Base-by-base conservation (phyloP, 2,329 filamentous ascomycete genomes). In the Aureobasidium sp. region DNA sequence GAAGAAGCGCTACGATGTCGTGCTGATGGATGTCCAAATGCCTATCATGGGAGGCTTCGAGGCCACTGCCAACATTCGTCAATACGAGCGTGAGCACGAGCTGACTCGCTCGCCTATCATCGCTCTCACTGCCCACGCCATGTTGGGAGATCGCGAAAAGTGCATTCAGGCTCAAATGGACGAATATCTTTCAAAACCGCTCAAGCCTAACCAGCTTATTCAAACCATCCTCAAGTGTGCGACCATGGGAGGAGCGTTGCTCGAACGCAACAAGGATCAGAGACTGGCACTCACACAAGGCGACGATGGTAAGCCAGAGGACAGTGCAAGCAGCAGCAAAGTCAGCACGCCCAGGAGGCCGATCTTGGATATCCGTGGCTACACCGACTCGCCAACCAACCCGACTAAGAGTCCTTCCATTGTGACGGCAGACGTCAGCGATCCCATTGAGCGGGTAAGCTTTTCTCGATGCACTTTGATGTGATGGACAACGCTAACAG, bases 21-120 rank as follows among this genome's bases (percentile, higher is more conserved):
- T 99, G 66, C 82, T 99, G 53, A 99, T 99, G 94, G 94, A 99
- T 72, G 94, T 99, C 20, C 94, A 97, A 74, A 99, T 99, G 94
- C 94, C 94, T n/a, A 89, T 97, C 70, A 97, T 97, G 92, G 94
- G 94, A 72, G 94, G 94, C 48, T 97, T 99, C 72, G 94, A 99
- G 77, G 92, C 94, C 15, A 99, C 94, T 5, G 90, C 87, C 68
- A 96, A 96, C 79, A 99, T 99, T 68, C 86, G 94, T 70, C 92
- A 97, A 74, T 97, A 93, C 74, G 94, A 99, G 75, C 86, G 88
- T 64, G 89, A 87, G 66, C 84, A 90, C 68, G 87, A 87, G 61
- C 83, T 90, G 37, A 86, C 90, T 63, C 85, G 93, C 59, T 96
- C 93, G 12, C 94, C 94, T 15, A 97, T 99, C 71, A 96, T 99